phyloP scores from a whole-genome alignment of 1,284 basidiomycete genomes.

The Heterobasidion occidentale region DNA sequence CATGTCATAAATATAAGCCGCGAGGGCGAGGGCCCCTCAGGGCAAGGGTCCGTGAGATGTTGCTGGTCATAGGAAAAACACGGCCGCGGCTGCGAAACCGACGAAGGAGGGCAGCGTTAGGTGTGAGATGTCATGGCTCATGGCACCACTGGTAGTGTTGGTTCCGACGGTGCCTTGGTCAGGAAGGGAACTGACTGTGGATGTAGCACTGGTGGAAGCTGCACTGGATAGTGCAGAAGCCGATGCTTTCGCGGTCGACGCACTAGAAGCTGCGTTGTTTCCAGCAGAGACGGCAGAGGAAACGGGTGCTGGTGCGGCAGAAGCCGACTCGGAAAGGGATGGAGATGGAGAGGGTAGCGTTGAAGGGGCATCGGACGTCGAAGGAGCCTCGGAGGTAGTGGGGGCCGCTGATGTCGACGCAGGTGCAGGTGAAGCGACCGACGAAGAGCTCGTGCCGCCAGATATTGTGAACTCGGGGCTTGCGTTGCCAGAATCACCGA shows the following conservation, averaged over 20 bases:
- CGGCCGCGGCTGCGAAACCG: not conserved
- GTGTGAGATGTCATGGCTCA: not conserved
- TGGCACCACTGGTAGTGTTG: not conserved
- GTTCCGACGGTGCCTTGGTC: not conserved
- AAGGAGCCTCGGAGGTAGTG: not conserved
- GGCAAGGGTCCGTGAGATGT: not conserved
- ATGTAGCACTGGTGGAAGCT: not conserved
- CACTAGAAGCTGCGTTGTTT: not conserved
- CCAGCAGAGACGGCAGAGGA: not conserved
- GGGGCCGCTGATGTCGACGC: not conserved
- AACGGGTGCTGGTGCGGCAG: not conserved
- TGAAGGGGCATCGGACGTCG: not conserved
- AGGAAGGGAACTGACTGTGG: not conserved
- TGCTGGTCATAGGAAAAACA: not conserved
- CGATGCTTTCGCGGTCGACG: not conserved
- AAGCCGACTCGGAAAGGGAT: not conserved
- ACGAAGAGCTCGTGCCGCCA: slow-evolving; percentile 10
- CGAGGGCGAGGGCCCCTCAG: not conserved
- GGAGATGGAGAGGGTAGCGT: not conserved
- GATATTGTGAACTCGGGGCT: slow-evolving; percentile 36
- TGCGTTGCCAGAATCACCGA: slow-evolving; percentile 35
- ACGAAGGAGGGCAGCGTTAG: not conserved
- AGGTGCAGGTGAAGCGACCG: slow-evolving; percentile 2
- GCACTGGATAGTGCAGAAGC: not conserved
- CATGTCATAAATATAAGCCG: not conserved